Percentiles rank a stretch among this genome's conserved stretches.
phyloP scores from a whole-genome alignment of 2,329 filamentous ascomycete genomes.

The Venturia oleaginea region DNA sequence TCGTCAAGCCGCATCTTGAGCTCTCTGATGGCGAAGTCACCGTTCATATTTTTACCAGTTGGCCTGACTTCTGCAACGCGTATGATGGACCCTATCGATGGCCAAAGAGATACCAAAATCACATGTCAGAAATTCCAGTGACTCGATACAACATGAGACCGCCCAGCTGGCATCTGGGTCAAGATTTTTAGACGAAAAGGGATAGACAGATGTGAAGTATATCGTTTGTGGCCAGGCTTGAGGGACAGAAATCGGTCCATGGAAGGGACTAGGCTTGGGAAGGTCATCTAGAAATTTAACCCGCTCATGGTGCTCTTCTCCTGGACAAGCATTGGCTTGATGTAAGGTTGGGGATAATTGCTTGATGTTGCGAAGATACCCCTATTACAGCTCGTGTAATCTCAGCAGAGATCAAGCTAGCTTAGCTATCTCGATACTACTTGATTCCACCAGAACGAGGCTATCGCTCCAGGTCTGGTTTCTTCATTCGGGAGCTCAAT shows the following conservation, averaged over 20 bases:
- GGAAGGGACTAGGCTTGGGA: neutral
- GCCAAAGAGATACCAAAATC: neutral
- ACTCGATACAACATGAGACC: neutral
- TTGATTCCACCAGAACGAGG: neutral
- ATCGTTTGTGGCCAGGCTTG: neutral
- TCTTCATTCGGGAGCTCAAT: neutral
- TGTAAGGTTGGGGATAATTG: neutral
- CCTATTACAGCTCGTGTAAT: neutral
- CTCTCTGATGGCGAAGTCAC: neutral
- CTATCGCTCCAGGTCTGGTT: neutral
- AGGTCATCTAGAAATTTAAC: neutral
- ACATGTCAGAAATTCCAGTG: neutral
- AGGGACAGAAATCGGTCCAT: neutral
- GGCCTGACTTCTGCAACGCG: neutral
- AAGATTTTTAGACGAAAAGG: neutral
- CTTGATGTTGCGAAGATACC: neutral
- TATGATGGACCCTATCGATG: neutral
- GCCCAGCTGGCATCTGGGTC: neutral
- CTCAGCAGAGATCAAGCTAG: neutral
- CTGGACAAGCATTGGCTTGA: neutral
- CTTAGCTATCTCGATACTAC: neutral
- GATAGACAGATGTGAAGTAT: neutral
- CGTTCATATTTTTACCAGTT: neutral
- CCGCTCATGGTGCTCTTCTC: neutral
- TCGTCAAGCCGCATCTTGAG: neutral